Evolutionary conservation across 306 rosid species (phyloP).

Genomic region (Citrullus colocynthis): DNA sequence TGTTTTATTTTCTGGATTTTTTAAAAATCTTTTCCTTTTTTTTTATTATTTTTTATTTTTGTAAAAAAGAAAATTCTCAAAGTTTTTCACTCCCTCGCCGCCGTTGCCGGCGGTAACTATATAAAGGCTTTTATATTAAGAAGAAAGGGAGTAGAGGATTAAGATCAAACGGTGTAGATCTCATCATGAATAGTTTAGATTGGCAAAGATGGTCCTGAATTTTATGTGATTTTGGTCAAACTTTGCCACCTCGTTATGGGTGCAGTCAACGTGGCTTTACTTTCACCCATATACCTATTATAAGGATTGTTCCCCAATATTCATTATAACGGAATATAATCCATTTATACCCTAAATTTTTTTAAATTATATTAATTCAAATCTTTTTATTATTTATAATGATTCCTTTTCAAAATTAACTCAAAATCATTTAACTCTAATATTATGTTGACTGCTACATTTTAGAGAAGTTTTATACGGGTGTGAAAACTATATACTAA

Average conservation of each 20-base stretch:
- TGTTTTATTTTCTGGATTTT: background rate
- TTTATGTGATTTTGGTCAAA: constrained; percentile 34
- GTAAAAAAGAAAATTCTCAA: background rate
- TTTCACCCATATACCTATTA: background rate
- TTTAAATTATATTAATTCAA: no score
- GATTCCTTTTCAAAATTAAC: no score
- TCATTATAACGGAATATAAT: no score
- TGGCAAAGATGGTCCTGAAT: constrained; percentile 25
- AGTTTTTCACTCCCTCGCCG: background rate
- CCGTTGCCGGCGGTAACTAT: background rate
- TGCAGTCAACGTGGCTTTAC: constrained; percentile 42
- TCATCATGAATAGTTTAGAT: background rate
- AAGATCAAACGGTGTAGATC: constrained; percentile 1
- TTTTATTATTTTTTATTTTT: background rate
- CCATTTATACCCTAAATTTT: no score
- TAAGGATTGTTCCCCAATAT: background rate
- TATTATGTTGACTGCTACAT: no score
- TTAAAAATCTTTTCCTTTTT: background rate
- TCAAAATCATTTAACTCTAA: no score
- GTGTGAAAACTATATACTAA: no score
- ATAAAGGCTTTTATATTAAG: background rate
- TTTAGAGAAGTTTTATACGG: no score
- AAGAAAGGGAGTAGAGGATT: background rate
- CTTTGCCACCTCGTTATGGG: constrained; percentile 39
- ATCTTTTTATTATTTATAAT: no score